Conservation (phyloP, 179 eudicot species). For the Camellia oleifera region DNA sequence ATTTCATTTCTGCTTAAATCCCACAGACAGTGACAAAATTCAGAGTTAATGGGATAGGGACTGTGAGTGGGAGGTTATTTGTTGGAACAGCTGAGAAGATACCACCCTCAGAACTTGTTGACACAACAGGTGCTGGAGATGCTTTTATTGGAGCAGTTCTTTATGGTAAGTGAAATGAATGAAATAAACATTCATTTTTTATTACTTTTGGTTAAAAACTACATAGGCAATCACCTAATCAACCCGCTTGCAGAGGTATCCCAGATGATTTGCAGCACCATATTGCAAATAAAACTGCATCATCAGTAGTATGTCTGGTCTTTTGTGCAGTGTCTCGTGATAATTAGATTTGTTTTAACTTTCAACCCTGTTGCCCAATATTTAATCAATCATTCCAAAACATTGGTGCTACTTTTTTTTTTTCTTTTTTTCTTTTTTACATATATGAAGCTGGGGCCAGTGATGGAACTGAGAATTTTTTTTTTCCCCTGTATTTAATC, state of each 20-base stretch:
- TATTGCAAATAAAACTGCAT: neutral
- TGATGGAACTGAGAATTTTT: too few relatives aligned
- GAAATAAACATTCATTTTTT: neutral
- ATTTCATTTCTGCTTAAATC: neutral
- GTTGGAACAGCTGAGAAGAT: slow-evolving; percentile 90
- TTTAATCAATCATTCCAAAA: neutral
- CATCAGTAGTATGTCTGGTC: neutral
- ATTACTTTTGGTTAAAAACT: neutral
- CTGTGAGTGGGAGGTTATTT: slow-evolving; percentile 58
- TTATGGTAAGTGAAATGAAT: slow-evolving; percentile 49
- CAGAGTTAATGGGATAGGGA: slow-evolving; percentile 68
- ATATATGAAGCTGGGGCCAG: neutral
- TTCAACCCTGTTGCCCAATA: neutral
- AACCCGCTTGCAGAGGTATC: too few relatives aligned
- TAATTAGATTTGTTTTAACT: neutral
- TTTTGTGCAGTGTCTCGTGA: too few relatives aligned
- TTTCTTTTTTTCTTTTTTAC: too few relatives aligned
- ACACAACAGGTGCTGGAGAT: slow-evolving; percentile 99
- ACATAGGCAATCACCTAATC: too few relatives aligned
- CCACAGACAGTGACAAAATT: slow-evolving; percentile 49
- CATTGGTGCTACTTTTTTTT: too few relatives aligned
- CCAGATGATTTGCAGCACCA: neutral
- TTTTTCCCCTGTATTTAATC: slow-evolving; percentile 4
- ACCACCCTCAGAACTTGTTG: slow-evolving; percentile 81
- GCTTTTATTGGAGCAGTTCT: slow-evolving; percentile 93